Evolutionary conservation across 1,284 basidiomycete genomes (phyloP).

Genomic region (Microbotryomycetes sp.): DNA sequence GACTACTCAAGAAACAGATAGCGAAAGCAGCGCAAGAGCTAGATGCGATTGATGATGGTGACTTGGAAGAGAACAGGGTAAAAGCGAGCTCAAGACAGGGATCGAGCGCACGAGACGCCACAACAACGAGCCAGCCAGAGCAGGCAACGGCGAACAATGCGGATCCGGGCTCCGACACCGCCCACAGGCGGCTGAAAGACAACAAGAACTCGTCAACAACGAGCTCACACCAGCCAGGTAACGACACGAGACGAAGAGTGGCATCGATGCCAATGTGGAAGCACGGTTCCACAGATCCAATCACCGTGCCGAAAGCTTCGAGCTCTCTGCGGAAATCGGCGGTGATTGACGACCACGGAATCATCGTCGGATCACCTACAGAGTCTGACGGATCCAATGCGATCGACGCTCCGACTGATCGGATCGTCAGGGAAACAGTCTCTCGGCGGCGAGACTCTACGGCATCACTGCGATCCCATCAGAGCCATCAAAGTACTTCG

Average conservation of each 20-base stretch:
- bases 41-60: constrained; percentile 10
- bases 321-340: neutral
- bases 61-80: neutral
- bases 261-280: neutral
- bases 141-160: neutral
- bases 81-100: neutral
- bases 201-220: neutral
- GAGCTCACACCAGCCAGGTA: neutral
- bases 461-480: neutral
- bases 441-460: neutral
- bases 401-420: neutral
- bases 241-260: neutral
- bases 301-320: neutral
- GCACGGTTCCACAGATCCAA: too few relatives aligned
- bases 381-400: constrained; percentile 3
- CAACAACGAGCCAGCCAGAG: neutral
- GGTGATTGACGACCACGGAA: neutral
- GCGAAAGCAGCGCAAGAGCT: constrained; percentile 19
- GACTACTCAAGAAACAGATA: constrained; percentile 31
- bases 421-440: neutral
- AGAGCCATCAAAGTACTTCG: neutral
- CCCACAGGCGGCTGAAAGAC: too few relatives aligned
- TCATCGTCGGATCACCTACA: neutral
- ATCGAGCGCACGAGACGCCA: neutral
- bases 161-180: neutral